Percentiles rank a stretch among this genome's conserved stretches.
These are phyloP conservation scores for Diaporthe batatas DNA, from an alignment of 2,329 filamentous ascomycete species.

Conservation along the genomic window DNA sequence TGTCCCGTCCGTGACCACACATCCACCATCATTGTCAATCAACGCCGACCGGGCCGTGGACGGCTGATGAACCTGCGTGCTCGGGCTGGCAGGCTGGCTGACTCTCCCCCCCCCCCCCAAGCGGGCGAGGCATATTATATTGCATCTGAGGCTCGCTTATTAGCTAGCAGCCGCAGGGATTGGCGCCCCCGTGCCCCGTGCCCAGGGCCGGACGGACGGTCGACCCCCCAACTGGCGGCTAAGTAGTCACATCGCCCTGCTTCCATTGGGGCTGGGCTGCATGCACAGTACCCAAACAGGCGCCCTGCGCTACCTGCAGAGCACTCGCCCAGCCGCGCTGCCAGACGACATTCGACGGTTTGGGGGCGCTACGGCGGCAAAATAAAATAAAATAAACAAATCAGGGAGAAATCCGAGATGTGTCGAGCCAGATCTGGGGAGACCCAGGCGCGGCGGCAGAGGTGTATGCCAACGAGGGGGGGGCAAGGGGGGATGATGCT, in stretches of 20 bases:
- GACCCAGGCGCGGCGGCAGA: neutral
- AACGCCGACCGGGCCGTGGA: slow-evolving; percentile 7
- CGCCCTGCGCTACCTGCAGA: neutral
- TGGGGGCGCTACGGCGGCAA: slow-evolving; percentile 20
- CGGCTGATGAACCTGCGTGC: too few species aligned
- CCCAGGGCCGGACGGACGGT: slow-evolving; percentile 19
- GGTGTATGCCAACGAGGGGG: neutral
- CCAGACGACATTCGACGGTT: slow-evolving; percentile 22
- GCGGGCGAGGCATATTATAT: slow-evolving; percentile 25
- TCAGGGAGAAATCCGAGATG: neutral
- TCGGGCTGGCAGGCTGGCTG: slow-evolving; percentile 27
- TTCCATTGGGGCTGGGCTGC: slow-evolving; percentile 13
- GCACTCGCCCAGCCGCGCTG: slow-evolving; percentile 29
- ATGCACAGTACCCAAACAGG: neutral
- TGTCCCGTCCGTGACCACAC: neutral
- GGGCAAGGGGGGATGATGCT: too few species aligned
- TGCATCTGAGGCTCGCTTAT: slow-evolving; percentile 24
- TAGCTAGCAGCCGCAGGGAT: slow-evolving; percentile 23
- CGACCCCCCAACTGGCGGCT: slow-evolving; percentile 15
- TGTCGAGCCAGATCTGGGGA: slow-evolving; percentile 5
- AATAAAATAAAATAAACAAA: too few species aligned
- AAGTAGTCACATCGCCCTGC: neutral
- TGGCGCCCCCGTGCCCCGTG: neutral
- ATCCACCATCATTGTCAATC: too few species aligned
- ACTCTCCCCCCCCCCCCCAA: slow-evolving; percentile 9